Conservation (phyloP, 2,329 filamentous ascomycete species). For the Aspergillus sp. region DNA sequence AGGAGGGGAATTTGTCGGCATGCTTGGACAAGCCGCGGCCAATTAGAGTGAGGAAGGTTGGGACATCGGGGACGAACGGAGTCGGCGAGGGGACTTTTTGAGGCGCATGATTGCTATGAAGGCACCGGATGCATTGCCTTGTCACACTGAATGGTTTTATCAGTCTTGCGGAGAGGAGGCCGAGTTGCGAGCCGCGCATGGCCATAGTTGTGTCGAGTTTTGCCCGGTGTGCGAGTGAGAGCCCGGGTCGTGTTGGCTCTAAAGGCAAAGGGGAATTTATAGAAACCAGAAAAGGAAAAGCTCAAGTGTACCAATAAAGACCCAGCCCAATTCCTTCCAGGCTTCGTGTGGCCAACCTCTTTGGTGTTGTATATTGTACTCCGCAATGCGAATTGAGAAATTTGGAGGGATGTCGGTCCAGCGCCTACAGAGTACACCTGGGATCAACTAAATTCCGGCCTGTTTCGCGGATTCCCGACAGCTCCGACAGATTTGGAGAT, state of each 20-base stretch:
- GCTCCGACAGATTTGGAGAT: not conserved
- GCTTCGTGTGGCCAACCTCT: not conserved
- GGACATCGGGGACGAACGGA: slow-evolving; percentile 75
- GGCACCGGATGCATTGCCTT: slow-evolving; percentile 29
- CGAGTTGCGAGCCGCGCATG: slow-evolving; percentile 21
- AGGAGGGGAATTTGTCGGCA: slow-evolving; percentile 76
- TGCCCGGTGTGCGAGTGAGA: not conserved
- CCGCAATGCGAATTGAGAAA: slow-evolving; percentile 14
- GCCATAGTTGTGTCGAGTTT: slow-evolving; percentile 15
- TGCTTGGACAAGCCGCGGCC: slow-evolving; percentile 78
- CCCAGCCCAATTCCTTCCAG: no score
- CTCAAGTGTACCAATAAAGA: no score
- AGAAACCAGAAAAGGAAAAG: no score
- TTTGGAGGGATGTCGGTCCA: slow-evolving; percentile 15
- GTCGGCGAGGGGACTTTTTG: slow-evolving; percentile 60
- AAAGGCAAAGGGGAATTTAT: not conserved
- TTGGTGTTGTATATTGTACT: not conserved
- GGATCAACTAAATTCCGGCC: slow-evolving; percentile 27
- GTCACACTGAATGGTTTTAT: slow-evolving; percentile 17
- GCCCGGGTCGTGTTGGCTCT: not conserved
- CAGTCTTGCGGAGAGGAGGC: slow-evolving; percentile 18
- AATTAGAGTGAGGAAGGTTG: slow-evolving; percentile 83
- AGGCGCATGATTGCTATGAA: slow-evolving; percentile 34
- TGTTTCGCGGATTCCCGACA: not conserved
- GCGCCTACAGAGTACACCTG: slow-evolving; percentile 1